Evolutionary conservation across 1,284 basidiomycete species (phyloP), one percentile per base, ranked within the genome.

Genomic region (Microbotryum lychnidis-dioicae): DNA sequence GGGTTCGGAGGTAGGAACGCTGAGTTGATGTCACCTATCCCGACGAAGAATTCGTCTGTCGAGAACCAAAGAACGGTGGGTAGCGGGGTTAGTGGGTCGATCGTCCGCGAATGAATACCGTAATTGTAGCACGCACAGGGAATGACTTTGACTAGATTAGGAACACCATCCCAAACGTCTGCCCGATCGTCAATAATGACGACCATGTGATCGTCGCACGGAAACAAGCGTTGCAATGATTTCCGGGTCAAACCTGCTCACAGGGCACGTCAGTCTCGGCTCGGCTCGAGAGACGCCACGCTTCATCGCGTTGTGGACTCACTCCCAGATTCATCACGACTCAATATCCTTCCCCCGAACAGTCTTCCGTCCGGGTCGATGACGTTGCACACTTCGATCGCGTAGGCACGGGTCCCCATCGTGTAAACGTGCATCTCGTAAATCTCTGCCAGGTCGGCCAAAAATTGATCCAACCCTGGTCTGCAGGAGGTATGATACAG

Each of bases 381-480:
- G 46, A 91, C 85, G 60, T 86, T 83, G 77, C 92, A 97, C 20
- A 97, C 92, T 75, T 92, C 85, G 76, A 93, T 89, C 48, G 94
- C 94, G 75, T 98, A 98, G 50, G 91, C 87, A 50, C 94, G 83
- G 21, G 94, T 97, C 58, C 94, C 94, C 92, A 98, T 98, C 29
- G 94, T 98, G 77, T 98, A 98, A 55, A 98, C 92, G 76, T 98
- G 94, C 88, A 98, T 90, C 77, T 98, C 91, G 76, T 96, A 98
- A 72, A 87, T 85, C 60, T 80, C 77, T 50, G 87, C 82, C 68
- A 89, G 81, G 51, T 81, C 78, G 63, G 79, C 76, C 56, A 98
- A 79, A 74, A 98, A 97, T 50, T 83, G 79, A 52, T 80, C 76
- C 75, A 92, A 82, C n/a, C 91, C 91, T 0, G 94, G 94, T 68